Percentiles rank a stretch among this genome's conserved stretches.
Evolutionary conservation across 768 basidiomycete species (phyloP).

Genomic region (Paxillus ammoniavirescens): DNA sequence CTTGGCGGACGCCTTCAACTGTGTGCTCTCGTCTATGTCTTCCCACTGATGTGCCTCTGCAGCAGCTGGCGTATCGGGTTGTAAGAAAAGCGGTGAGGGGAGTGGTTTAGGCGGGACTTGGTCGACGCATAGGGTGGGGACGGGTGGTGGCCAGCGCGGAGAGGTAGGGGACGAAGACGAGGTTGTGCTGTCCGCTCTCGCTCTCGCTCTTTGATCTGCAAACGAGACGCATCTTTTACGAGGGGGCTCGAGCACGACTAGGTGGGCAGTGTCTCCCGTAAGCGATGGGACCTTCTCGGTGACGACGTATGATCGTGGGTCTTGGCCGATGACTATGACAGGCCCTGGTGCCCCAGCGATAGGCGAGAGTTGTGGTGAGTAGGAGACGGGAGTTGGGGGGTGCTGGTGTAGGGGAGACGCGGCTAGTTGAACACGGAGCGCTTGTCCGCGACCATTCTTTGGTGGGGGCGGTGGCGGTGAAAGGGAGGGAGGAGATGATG

Average conservation of each 20-base stretch:
- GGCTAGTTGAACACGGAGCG: neutral
- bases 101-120: neutral
- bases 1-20: neutral
- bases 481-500: neutral
- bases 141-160: neutral
- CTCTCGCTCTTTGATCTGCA: neutral
- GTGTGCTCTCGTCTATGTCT: neutral
- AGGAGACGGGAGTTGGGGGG: neutral
- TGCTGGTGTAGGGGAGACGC: neutral
- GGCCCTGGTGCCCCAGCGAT: neutral
- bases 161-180: neutral
- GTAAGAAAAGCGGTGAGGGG: neutral
- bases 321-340: conserved; percentile 14
- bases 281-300: neutral
- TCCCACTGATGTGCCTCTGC: neutral
- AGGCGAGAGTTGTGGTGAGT: neutral
- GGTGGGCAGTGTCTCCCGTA: neutral
- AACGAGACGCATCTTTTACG: conserved; percentile 5
- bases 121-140: neutral
- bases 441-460: neutral
- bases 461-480: neutral
- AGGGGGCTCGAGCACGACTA: neutral
- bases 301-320: neutral
- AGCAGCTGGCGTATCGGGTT: neutral
- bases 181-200: neutral